These are phyloP conservation scores for Stereum hirsutum DNA, from an alignment of 1,284 basidiomycete genomes.

Conservation along the genomic window DNA sequence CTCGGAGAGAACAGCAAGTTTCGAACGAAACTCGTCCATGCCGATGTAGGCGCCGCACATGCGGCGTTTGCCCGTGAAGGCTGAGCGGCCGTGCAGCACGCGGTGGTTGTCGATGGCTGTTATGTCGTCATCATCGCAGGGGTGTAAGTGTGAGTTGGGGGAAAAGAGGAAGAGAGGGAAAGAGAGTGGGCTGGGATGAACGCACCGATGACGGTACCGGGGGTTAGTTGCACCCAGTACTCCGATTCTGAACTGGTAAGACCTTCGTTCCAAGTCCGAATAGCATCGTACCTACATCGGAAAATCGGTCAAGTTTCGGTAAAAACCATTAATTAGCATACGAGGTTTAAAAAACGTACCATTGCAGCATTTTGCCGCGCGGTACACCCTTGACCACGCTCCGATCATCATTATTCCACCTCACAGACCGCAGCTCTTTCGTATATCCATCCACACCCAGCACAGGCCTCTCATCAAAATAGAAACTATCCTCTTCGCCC, in stretches of 20 bases:
- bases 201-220: conserved; percentile 82
- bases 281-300: conserved; percentile 69
- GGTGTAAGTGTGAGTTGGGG: conserved; percentile 1
- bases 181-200: conserved; percentile 10
- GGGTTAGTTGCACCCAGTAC: conserved; percentile 84
- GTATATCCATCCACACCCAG: conserved; percentile 54
- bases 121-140: conserved; percentile 1
- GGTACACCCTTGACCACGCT: conserved; percentile 65
- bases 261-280: conserved; percentile 71
- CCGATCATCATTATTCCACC: conserved; percentile 96
- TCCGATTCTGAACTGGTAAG: conserved; percentile 78
- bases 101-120: conserved; percentile 90
- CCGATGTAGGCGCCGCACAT: conserved; percentile 97
- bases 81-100: conserved; percentile 87
- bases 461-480: conserved; percentile 61
- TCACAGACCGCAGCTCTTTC: conserved; percentile 66
- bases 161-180: background rate
- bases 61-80: conserved; percentile 79
- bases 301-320: background rate
- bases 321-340: background rate
- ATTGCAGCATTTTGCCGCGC: conserved; percentile 54
- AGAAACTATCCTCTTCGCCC: conserved; percentile 61
- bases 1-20: conserved; percentile 60
- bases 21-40: conserved; percentile 82
- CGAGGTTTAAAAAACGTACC: conserved; percentile 32